Conservation (phyloP, 768 basidiomycete genomes). For the Tricholoma saponaceum region DNA sequence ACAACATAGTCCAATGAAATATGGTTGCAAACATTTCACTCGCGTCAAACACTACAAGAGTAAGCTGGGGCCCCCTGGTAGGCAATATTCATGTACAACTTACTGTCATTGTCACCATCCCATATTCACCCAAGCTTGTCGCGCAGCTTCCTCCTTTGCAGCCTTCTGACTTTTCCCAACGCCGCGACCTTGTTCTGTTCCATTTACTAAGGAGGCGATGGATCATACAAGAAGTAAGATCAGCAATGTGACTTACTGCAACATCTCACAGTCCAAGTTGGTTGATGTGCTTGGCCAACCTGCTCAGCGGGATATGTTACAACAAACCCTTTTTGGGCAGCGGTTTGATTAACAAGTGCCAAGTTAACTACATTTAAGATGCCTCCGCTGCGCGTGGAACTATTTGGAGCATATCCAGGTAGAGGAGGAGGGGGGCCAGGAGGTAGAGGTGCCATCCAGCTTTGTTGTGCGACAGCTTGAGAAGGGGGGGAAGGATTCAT, state of each 20-base stretch:
- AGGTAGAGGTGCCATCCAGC: constrained; percentile 14
- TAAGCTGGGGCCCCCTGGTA: neutral
- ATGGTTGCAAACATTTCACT: neutral
- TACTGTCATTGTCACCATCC: constrained; percentile 38
- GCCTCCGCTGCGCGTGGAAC: constrained; percentile 3
- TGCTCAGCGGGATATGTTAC: constrained; percentile 47
- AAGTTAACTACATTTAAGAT: constrained; percentile 31
- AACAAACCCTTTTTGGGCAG: constrained; percentile 37
- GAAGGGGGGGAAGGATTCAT: constrained; percentile 9
- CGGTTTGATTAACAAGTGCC: constrained; percentile 51
- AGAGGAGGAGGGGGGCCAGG: constrained; percentile 30
- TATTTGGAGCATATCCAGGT: constrained; percentile 17
- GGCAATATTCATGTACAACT: neutral
- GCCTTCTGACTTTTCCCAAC: constrained; percentile 55
- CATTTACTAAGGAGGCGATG: constrained; percentile 40
- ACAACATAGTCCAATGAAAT: neutral
- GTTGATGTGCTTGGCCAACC: constrained; percentile 49
- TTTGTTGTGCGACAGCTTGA: constrained; percentile 3
- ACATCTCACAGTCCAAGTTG: constrained; percentile 55
- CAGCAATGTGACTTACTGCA: constrained; percentile 32
- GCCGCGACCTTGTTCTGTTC: constrained; percentile 44
- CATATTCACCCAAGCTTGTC: constrained; percentile 47
- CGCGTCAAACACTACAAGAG: neutral
- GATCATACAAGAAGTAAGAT: neutral
- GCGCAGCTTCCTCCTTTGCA: constrained; percentile 70